Conservation (phyloP, 176 grass and related monocot species). For the Hsuehochloa calcarea region DNA sequence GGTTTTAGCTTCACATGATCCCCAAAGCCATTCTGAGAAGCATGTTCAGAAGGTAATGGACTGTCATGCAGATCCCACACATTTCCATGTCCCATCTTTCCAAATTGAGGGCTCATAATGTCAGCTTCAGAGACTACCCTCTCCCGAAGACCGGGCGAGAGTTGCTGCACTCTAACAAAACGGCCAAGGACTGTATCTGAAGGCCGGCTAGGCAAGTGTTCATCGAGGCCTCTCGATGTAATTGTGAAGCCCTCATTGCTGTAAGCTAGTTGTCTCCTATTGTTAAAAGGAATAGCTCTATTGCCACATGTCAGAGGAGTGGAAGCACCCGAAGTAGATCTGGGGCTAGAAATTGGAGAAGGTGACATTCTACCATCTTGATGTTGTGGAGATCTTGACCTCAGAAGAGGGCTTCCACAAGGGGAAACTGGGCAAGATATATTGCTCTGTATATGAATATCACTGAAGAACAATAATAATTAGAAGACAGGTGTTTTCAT, state of each 20-base stretch:
- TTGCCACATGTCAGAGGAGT: constrained; percentile 73
- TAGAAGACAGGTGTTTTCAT: constrained; percentile 2
- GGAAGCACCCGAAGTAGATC: constrained; percentile 84
- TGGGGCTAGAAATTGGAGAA: constrained; percentile 96
- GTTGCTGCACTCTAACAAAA: constrained; percentile 56
- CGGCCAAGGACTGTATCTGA: constrained; percentile 36
- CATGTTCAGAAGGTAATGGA: constrained; percentile 43
- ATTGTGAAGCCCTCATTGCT: constrained; percentile 57
- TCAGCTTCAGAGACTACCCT: constrained; percentile 61
- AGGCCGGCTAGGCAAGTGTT: constrained; percentile 22
- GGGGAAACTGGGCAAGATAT: constrained; percentile 99
- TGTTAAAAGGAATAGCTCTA: constrained; percentile 74
- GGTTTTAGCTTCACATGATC: constrained; percentile 62
- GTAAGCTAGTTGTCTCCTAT: constrained; percentile 52
- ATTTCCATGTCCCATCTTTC: constrained; percentile 63
- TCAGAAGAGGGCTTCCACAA: constrained; percentile 77
- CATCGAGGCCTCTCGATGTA: constrained; percentile 41
- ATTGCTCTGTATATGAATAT: constrained; percentile 69
- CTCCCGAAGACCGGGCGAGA: constrained; percentile 48
- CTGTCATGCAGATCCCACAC: constrained; percentile 54
- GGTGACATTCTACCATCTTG: constrained; percentile 79
- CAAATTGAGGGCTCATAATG: constrained; percentile 73
- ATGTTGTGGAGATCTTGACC: constrained; percentile 83
- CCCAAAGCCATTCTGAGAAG: constrained; percentile 41
- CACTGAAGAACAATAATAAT: constrained; percentile 54